phyloP scores from a whole-genome alignment of 2,329 filamentous ascomycete species.

The Aureobasidium subglaciale region DNA sequence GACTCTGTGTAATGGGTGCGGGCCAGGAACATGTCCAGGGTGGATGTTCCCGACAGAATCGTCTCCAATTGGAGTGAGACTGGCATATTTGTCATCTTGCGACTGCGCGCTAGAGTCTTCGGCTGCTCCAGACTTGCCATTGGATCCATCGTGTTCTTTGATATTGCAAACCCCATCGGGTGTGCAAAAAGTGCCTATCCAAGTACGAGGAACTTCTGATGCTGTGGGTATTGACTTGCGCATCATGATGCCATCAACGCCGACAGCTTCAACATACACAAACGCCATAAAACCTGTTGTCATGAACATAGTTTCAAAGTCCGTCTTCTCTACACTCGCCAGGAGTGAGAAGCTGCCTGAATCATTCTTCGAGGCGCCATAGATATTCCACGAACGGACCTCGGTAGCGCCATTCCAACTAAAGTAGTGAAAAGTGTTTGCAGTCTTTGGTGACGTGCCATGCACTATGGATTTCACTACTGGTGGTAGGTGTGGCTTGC shows the following conservation, averaged over 20 bases:
- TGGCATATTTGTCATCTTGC: too few relatives aligned
- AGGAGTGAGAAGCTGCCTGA: neutral
- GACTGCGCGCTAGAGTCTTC: too few relatives aligned
- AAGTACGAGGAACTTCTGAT: neutral
- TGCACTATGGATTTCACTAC: conserved; percentile 26
- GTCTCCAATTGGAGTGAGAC: too few relatives aligned
- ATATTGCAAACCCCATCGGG: neutral
- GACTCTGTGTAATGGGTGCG: neutral
- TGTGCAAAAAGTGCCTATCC: neutral
- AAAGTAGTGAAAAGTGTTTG: conserved; percentile 29
- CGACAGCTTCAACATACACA: neutral
- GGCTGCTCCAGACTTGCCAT: too few relatives aligned
- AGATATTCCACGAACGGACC: conserved; percentile 30
- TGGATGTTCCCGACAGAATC: too few relatives aligned
- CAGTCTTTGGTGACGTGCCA: conserved; percentile 23
- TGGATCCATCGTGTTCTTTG: neutral
- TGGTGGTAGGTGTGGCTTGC: conserved; percentile 22
- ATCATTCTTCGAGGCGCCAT: conserved; percentile 15
- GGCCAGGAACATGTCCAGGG: too few relatives aligned
- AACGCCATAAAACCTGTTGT: neutral
- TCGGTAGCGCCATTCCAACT: conserved; percentile 35
- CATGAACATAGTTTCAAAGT: conserved; percentile 14
- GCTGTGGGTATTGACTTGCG: neutral
- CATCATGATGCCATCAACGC: neutral
- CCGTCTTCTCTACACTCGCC: neutral